Conservation (phyloP, 2,329 filamentous ascomycete genomes). For the Huntiella abstrusa region DNA sequence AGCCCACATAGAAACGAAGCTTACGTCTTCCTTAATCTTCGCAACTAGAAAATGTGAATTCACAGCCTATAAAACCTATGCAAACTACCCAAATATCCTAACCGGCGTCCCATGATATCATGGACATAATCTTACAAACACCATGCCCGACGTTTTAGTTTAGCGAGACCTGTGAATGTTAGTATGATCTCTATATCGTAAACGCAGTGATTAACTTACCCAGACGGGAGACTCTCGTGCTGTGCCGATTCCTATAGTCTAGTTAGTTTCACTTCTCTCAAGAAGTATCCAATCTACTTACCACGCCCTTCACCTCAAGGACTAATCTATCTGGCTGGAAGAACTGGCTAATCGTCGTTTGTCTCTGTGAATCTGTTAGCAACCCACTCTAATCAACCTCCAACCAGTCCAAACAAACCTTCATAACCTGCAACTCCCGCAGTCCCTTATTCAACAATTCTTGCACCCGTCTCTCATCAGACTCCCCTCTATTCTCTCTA, state of each 20-base stretch:
- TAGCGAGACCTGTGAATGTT: background rate
- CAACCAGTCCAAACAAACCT: slow-evolving; percentile 36
- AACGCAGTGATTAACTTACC: background rate
- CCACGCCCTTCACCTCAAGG: slow-evolving; percentile 37
- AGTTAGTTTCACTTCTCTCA: background rate
- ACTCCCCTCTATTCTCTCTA: slow-evolving; percentile 54
- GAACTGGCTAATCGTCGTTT: slow-evolving; percentile 89
- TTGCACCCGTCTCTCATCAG: slow-evolving; percentile 61
- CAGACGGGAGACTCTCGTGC: slow-evolving; percentile 6
- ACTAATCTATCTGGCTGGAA: slow-evolving; percentile 84
- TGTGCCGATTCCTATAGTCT: slow-evolving; percentile 5
- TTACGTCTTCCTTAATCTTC: too few relatives aligned
- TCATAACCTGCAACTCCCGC: slow-evolving; percentile 72
- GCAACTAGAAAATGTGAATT: too few relatives aligned
- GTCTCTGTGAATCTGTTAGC: slow-evolving; percentile 41
- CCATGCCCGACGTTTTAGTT: too few relatives aligned
- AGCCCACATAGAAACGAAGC: too few relatives aligned
- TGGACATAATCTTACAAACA: too few relatives aligned
- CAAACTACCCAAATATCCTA: slow-evolving; percentile 1
- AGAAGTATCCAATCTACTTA: background rate
- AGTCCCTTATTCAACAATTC: slow-evolving; percentile 77
- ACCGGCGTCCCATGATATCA: slow-evolving; percentile 1
- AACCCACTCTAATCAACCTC: background rate
- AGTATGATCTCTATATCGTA: background rate
- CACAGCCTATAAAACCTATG: too few relatives aligned